Percentiles rank a stretch among this genome's conserved stretches.
phyloP scores from a whole-genome alignment of 331 rosid species.

The Malus hybrid region DNA sequence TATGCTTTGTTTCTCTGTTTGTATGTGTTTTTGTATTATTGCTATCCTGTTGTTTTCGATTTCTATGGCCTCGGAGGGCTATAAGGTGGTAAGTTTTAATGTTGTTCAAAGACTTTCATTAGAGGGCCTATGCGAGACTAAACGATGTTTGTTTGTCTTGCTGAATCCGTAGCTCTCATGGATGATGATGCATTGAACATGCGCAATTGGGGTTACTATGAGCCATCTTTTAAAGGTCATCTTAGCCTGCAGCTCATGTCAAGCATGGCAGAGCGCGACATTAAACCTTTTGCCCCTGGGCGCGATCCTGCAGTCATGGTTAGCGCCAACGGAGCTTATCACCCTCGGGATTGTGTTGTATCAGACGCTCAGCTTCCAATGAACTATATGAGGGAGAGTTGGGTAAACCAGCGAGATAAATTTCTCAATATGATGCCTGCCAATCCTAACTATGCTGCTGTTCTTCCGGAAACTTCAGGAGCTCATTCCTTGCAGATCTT shows the following conservation, averaged over 20 bases:
- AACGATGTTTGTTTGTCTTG: slow-evolving; percentile 16
- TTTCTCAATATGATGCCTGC: slow-evolving; percentile 58
- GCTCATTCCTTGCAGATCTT: slow-evolving; percentile 51
- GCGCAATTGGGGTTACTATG: slow-evolving; percentile 97
- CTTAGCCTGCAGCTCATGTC: slow-evolving; percentile 96
- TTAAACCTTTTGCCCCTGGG: slow-evolving; percentile 57
- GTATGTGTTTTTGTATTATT: not conserved
- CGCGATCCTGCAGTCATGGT: slow-evolving; percentile 61
- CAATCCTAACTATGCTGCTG: slow-evolving; percentile 49
- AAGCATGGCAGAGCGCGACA: slow-evolving; percentile 69
- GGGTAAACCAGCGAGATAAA: slow-evolving; percentile 73
- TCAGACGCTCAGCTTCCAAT: slow-evolving; percentile 46
- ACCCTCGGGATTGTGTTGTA: slow-evolving; percentile 57
- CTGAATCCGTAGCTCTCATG: slow-evolving; percentile 59
- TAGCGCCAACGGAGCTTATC: slow-evolving; percentile 50
- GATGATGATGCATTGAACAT: slow-evolving; percentile 91
- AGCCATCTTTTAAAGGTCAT: slow-evolving; percentile 71
- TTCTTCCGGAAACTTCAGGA: slow-evolving; percentile 61
- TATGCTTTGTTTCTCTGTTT: not conserved
- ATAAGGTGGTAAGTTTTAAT: not conserved
- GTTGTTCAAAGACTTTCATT: slow-evolving; percentile 10
- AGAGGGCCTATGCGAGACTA: not conserved
- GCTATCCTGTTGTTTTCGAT: not conserved
- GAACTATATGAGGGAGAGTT: slow-evolving; percentile 64
- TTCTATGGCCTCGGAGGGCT: not conserved